Conservation (phyloP, 2,329 filamentous ascomycete genomes). For the Paracorniculantispora psalliotae region DNA sequence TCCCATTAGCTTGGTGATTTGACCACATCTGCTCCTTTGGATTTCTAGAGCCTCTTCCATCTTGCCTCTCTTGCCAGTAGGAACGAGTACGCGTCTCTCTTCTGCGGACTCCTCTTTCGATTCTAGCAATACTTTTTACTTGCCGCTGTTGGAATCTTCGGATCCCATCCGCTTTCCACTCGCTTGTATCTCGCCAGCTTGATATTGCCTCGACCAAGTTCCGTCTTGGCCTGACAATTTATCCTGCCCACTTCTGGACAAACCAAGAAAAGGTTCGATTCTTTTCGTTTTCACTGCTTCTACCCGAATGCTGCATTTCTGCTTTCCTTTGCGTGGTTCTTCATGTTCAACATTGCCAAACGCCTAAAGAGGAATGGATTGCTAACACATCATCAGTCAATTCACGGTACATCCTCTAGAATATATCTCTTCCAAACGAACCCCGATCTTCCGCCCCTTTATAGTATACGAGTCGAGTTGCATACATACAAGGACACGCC, state of each 20-base stretch:
- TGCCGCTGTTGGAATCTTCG: neutral
- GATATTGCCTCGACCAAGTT: neutral
- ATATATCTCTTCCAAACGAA: neutral
- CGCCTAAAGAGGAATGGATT: neutral
- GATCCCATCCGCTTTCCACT: neutral
- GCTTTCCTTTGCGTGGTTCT: too few relatives aligned
- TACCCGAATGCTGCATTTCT: neutral
- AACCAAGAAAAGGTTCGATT: neutral
- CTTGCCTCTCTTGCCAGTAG: constrained; percentile 11
- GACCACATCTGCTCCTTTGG: neutral
- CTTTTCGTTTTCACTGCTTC: neutral
- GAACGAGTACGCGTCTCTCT: neutral
- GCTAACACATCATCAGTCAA: neutral
- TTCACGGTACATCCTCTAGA: neutral
- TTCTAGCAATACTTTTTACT: constrained; percentile 1
- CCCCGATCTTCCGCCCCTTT: neutral
- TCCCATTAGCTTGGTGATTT: constrained; percentile 15
- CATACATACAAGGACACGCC: neutral
- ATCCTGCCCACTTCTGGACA: neutral
- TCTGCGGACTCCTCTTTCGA: constrained; percentile 1
- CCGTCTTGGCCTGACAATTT: neutral
- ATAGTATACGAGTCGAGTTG: neutral
- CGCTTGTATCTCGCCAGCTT: constrained; percentile 7
- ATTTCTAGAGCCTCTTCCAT: constrained; percentile 1
- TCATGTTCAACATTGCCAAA: neutral